Base-by-base conservation (phyloP, 2,329 filamentous ascomycete genomes). In the Elsinoe fawcettii region DNA sequence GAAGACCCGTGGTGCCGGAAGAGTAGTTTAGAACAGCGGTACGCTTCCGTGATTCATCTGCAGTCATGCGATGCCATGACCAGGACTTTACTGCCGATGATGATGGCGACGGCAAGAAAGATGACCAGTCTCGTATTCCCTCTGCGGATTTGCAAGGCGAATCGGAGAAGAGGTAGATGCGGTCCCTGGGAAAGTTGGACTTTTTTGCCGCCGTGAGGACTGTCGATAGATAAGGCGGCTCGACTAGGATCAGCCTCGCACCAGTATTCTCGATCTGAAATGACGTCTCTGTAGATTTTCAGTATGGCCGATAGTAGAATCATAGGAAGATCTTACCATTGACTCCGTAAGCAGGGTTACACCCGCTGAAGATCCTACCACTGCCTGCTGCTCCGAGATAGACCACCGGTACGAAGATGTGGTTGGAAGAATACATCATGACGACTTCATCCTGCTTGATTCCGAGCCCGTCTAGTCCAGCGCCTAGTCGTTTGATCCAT, bases 341-440 rank as follows among this genome's bases (percentile, higher is more conserved):
- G 5, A 75, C 70, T 1, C 75, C 78, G 62, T 79, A 81, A 3
- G 72, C 70, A 18, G 79, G 78, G 63, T 80, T 82, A n/a, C 76
- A 77, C 12, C 78, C 79, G 55, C 75, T 81, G 66, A 82, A 83
- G 20, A 78, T 73, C 58, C 72, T 75, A 2, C 78, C 78, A 20
- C 74, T 73, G 0, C 79, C 80, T 1, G 80, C 74, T 37, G 79
- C 75, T 2, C 77, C 79, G 4, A 81, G 68, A 62, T 80, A 82
- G 12, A 76, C 75, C 3, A 77, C 75, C 0, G 79, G 79, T 1
- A 82, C 74, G 60, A 78, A 80, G 37, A 82, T 75, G 60, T 80
- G 77, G 63, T 82, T 82, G 1, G 76, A 73, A 0, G 76, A 77
- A 62, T 76, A 79, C 43, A 80, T 73, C 72, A 82, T 73, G 30